A percentile compares a stretch with the other conserved stretches of the same genome.
These are phyloP conservation scores for Xylariales sp. DNA, from an alignment of 2,329 filamentous ascomycete genomes.

Conservation along the genomic window DNA sequence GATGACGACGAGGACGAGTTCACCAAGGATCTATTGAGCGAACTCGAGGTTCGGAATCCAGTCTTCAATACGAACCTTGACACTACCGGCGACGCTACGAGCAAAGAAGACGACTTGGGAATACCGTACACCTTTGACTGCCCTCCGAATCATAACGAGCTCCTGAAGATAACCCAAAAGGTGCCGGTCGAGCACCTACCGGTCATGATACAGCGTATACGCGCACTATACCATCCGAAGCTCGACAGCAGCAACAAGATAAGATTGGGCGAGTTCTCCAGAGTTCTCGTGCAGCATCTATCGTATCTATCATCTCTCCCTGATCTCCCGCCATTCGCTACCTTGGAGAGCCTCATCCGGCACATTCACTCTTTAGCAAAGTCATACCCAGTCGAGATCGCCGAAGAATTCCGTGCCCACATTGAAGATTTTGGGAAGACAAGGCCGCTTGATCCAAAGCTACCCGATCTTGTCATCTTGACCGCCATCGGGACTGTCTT, in stretches of 20 bases:
- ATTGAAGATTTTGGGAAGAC: slow-evolving; percentile 51
- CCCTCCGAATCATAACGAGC: slow-evolving; percentile 70
- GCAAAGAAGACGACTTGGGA: slow-evolving; percentile 45
- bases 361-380: slow-evolving; percentile 93
- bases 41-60: slow-evolving; percentile 50
- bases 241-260: slow-evolving; percentile 80
- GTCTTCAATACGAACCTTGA: slow-evolving; percentile 37
- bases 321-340: slow-evolving; percentile 51
- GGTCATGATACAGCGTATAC: slow-evolving; percentile 80
- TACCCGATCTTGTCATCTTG: slow-evolving; percentile 75
- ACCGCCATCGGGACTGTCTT: slow-evolving; percentile 82
- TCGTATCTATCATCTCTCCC: slow-evolving; percentile 41
- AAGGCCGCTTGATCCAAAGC: slow-evolving; percentile 48
- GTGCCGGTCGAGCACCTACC: slow-evolving; percentile 64
- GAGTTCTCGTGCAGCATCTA: slow-evolving; percentile 60
- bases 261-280: slow-evolving; percentile 66
- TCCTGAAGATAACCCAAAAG: slow-evolving; percentile 61
- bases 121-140: slow-evolving; percentile 84
- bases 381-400: slow-evolving; percentile 73
- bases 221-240: slow-evolving; percentile 87
- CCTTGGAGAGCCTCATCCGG: slow-evolving; percentile 75
- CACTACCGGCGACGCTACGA: slow-evolving; percentile 37
- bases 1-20: slow-evolving; percentile 63
- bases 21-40: slow-evolving; percentile 61
- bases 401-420: slow-evolving; percentile 70